phyloP scores from a whole-genome alignment of 768 basidiomycete genomes.

The Lenzites betulinus region DNA sequence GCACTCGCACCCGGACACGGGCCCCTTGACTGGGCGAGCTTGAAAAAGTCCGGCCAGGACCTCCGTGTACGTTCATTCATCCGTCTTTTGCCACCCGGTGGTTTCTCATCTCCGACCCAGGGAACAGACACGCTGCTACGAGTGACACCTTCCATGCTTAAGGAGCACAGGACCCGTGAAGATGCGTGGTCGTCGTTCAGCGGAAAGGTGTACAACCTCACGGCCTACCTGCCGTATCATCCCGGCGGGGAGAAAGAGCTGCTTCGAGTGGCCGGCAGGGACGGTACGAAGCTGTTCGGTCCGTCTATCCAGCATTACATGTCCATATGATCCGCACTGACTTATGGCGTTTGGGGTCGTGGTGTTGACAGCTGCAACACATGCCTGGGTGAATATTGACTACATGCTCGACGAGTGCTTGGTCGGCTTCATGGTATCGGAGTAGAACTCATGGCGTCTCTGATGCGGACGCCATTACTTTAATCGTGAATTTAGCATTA shows the following conservation, averaged over 20 bases:
- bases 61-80: slow-evolving; percentile 55
- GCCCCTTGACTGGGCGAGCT: slow-evolving; percentile 89
- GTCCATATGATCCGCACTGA: not conserved
- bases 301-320: slow-evolving; percentile 30
- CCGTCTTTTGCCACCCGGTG: not conserved
- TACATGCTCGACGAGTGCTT: slow-evolving; percentile 93
- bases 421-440: slow-evolving; percentile 85
- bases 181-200: slow-evolving; percentile 94
- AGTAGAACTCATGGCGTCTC: slow-evolving; percentile 35
- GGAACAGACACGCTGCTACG: slow-evolving; percentile 69
- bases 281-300: slow-evolving; percentile 96
- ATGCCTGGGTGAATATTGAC: slow-evolving; percentile 97
- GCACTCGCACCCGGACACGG: slow-evolving; percentile 90
- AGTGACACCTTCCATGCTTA: slow-evolving; percentile 75
- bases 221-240: slow-evolving; percentile 87
- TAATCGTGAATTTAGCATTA: no score
- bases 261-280: slow-evolving; percentile 92
- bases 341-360: not conserved
- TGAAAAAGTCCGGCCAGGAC: slow-evolving; percentile 81
- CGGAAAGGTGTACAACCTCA: slow-evolving; percentile 97
- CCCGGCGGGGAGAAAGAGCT: slow-evolving; percentile 94
- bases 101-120: slow-evolving; percentile 40
- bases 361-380: slow-evolving; percentile 67
- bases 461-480: not conserved
- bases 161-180: slow-evolving; percentile 75